Evolutionary conservation across 192 early-diverging fungal species (phyloP).

Genomic region (Fimicolochytrium jonesii): DNA sequence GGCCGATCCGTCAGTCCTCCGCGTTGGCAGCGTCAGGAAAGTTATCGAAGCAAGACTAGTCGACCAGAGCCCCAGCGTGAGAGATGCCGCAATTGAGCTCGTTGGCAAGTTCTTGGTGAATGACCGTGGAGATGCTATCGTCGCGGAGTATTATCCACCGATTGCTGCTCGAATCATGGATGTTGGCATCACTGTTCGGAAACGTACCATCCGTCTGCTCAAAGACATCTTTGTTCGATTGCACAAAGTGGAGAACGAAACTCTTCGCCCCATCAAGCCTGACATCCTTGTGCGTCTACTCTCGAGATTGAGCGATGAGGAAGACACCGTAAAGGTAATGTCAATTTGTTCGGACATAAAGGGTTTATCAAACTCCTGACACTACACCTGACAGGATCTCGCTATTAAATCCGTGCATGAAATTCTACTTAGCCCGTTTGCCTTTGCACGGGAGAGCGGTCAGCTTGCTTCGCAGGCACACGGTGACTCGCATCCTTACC

Average conservation of each 20-base stretch:
- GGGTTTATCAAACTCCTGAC: no score
- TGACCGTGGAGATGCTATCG: slow-evolving; percentile 50
- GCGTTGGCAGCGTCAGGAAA: slow-evolving; percentile 56
- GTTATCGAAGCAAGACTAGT: slow-evolving; percentile 72
- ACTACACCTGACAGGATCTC: no score
- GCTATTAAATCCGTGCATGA: slow-evolving; percentile 69
- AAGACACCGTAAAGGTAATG: slow-evolving; percentile 40
- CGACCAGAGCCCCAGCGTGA: slow-evolving; percentile 78
- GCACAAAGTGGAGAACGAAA: background rate
- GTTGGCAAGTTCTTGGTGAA: slow-evolving; percentile 75
- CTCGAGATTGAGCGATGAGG: slow-evolving; percentile 38
- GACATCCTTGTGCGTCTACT: slow-evolving; percentile 35
- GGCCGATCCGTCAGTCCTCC: slow-evolving; percentile 62
- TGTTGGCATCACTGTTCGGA: slow-evolving; percentile 82
- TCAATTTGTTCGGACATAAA: slow-evolving; percentile 1
- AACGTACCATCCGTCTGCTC: slow-evolving; percentile 76
- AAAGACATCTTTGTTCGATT: slow-evolving; percentile 60
- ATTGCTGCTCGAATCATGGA: slow-evolving; percentile 80
- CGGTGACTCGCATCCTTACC: no score
- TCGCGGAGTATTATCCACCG: slow-evolving; percentile 72
- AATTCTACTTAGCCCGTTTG: slow-evolving; percentile 61
- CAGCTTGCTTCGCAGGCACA: no score
- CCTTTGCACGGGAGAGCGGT: no score
- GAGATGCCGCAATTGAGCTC: slow-evolving; percentile 88
- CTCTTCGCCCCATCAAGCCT: slow-evolving; percentile 5